Evolutionary conservation across 1,139 yeast genomes (phyloP), one percentile per base, ranked within the genome.

Genomic region (Zygoascus hellenicus): DNA sequence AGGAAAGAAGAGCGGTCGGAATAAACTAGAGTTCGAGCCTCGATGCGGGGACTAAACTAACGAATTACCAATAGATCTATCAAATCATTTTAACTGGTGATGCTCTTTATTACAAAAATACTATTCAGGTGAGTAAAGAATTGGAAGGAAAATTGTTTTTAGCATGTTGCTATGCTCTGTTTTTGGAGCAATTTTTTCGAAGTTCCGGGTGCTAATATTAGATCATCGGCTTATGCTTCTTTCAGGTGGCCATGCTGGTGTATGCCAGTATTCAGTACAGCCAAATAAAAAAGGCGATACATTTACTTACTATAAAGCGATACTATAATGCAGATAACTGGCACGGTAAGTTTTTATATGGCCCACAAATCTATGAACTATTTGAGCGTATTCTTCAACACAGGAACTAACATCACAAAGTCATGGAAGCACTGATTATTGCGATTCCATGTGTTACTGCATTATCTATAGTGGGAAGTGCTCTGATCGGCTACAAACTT

Each of bases 241-340:
- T 76, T 54, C 70, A 72, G 53, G 65, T 65, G n/a, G 74, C 76
- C 42, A 70, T 77, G 76, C 61, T 75, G 55, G 64, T 74, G 3
- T 76, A 77, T 58, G 70, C 80, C 1, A 76, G 77, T 9, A 68
- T 77, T 35, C 80, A 76, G 57, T 76, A 68, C 55, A 66, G 67
- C 46, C 80, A 77, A 61, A 62, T 76, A 40, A 53, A 63, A 14
- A 50, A 54, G 4, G 62, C 66, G 2, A 62, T 72, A 13, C 47
- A 47, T 45, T 22, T 54, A 47, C 46, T 61, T 56, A 43, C 56
- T 39, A 34, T 61, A 53, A n/a, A 51, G 47, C 13, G 68, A 66
- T 70, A 59, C 54, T 55, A 55, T 50, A 31, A 70, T 68, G 28
- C 66, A 64, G 7, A 58, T 52, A 48, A 51, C 16, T 61, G 60